These are phyloP conservation scores for Penicillium malachiteum DNA, from an alignment of 495 filamentous ascomycete genomes.

Conservation along the genomic window DNA sequence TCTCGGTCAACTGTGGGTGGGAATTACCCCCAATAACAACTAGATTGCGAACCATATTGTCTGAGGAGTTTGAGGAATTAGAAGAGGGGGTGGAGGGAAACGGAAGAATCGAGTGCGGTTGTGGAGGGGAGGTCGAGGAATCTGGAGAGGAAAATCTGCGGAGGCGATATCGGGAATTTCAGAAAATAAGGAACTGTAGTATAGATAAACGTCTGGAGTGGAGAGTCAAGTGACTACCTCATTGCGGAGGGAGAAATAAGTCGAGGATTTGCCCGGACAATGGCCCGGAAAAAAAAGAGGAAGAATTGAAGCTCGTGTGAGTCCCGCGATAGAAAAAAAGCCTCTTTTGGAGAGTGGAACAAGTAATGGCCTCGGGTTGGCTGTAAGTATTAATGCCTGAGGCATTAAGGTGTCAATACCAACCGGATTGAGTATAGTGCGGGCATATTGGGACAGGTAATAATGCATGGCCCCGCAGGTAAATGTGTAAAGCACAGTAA, in stretches of 20 bases:
- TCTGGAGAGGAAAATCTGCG: conserved; percentile 38
- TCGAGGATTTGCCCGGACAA: conserved; percentile 18
- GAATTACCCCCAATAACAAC: conserved; percentile 91
- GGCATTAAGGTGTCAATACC: conserved; percentile 20
- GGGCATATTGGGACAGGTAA: conserved; percentile 29
- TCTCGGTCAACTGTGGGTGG: conserved; percentile 82
- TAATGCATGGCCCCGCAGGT: conserved; percentile 35
- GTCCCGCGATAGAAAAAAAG: conserved; percentile 39
- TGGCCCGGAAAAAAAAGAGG: conserved; percentile 27
- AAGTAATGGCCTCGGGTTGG: conserved; percentile 21
- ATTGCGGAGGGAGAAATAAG: conserved; percentile 31
- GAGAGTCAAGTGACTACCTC: conserved; percentile 35
- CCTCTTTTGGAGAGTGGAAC: conserved; percentile 37
- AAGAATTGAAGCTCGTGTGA: conserved; percentile 34
- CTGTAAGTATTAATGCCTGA: conserved; percentile 8
- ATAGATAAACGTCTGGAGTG: conserved; percentile 8
- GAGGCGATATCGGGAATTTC: conserved; percentile 15
- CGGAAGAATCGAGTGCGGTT: conserved; percentile 13
- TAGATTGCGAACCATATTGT: conserved; percentile 87
- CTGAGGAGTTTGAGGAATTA: conserved; percentile 9
- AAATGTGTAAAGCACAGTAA: no score
- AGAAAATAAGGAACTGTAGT: conserved; percentile 6
- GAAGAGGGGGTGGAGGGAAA: conserved; percentile 7
- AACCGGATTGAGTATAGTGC: conserved; percentile 34
- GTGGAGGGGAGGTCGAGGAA: conserved; percentile 31